A percentile compares a stretch with the other conserved stretches of the same genome.
These are phyloP conservation scores for Starmerella davenportii DNA, from an alignment of 805 yeast genomes.

Conservation along the genomic window DNA sequence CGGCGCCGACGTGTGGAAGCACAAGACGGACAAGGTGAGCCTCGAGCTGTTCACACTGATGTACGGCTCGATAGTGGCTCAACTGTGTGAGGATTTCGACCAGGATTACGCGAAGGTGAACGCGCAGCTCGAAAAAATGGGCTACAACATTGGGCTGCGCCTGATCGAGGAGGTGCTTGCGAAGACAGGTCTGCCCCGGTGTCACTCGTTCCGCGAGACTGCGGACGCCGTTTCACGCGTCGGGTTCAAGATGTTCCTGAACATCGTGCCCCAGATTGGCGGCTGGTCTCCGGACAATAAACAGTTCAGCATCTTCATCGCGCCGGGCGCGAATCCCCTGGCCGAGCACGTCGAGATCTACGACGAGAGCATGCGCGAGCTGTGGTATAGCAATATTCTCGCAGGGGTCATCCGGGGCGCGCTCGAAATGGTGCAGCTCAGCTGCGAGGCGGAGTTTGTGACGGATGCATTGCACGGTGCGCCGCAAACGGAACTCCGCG, in stretches of 20 bases:
- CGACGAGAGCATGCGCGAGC: conserved; percentile 48
- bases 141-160: conserved; percentile 82
- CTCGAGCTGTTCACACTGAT: conserved; percentile 88
- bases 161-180: conserved; percentile 86
- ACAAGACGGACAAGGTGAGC: conserved; percentile 70
- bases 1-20: conserved; percentile 88
- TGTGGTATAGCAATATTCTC: conserved; percentile 85
- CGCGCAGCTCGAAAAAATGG: conserved; percentile 75
- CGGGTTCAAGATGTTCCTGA: conserved; percentile 80
- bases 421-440: conserved; percentile 86
- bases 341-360: conserved; percentile 93
- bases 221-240: conserved; percentile 71
- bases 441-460: conserved; percentile 65
- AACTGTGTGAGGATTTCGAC: conserved; percentile 66
- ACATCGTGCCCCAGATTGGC: conserved; percentile 55
- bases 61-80: conserved; percentile 86
- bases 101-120: conserved; percentile 66
- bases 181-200: conserved; percentile 68
- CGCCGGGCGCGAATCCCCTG: conserved; percentile 57
- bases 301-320: conserved; percentile 51
- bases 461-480: conserved; percentile 74
- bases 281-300: conserved; percentile 65
- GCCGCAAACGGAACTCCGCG: conserved; percentile 56
- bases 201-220: conserved; percentile 63
- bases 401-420: conserved; percentile 87